phyloP scores from a whole-genome alignment of 352 stramenopile species.

The Phytopythium oedochilum region DNA sequence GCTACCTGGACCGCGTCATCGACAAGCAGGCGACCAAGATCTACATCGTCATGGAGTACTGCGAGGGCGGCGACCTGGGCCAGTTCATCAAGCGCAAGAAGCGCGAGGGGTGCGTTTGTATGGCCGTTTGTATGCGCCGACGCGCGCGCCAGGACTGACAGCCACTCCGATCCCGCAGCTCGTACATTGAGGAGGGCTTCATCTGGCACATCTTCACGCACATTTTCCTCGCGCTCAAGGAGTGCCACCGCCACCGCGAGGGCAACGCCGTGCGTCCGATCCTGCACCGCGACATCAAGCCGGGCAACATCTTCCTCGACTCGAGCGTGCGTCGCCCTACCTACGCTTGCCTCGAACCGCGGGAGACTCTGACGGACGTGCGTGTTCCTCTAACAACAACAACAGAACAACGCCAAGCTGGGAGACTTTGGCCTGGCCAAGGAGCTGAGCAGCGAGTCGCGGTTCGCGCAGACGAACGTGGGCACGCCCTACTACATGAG shows the following conservation, averaged over 20 bases:
- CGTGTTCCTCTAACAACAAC: too few relatives aligned
- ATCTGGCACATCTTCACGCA: constrained; percentile 94
- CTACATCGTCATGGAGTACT: constrained; percentile 96
- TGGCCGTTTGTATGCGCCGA: not conserved
- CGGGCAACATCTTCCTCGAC: constrained; percentile 91
- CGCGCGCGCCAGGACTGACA: not conserved
- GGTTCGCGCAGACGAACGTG: constrained; percentile 89
- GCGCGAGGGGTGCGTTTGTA: constrained; percentile 63
- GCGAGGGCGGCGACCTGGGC: constrained; percentile 86
- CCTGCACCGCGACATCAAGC: constrained; percentile 91
- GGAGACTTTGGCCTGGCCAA: constrained; percentile 91
- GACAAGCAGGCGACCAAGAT: constrained; percentile 91
- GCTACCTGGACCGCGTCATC: constrained; percentile 92
- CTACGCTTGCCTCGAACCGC: too few relatives aligned
- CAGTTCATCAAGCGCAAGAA: constrained; percentile 91
- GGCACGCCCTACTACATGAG: constrained; percentile 94
- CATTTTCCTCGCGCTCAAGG: constrained; percentile 89
- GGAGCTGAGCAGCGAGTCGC: constrained; percentile 87
- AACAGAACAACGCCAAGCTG: constrained; percentile 88
- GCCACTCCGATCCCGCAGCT: constrained; percentile 23
- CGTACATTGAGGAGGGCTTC: constrained; percentile 90
- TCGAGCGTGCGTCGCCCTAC: constrained; percentile 52
- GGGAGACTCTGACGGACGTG: too few relatives aligned
- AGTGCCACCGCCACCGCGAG: constrained; percentile 87
- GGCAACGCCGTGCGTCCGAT: constrained; percentile 79